Conservation (phyloP, 306 rosid species). For the Fagus crenata region DNA sequence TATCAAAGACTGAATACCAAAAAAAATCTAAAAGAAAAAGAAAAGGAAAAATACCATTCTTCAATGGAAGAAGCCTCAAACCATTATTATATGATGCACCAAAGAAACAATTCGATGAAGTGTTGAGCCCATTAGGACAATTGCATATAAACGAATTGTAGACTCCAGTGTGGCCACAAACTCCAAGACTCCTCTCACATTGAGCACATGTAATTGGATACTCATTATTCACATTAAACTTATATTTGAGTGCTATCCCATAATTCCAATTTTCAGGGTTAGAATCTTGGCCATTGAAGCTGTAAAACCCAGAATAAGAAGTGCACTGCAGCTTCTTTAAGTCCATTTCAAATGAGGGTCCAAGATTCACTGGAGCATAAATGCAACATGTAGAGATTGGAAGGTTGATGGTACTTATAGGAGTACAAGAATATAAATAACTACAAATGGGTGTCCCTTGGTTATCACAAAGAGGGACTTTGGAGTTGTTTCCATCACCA, state of each 20-base stretch:
- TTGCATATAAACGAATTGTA: conserved; percentile 63
- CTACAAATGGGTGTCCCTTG: conserved; percentile 62
- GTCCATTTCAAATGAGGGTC: conserved; percentile 80
- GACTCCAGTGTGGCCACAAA: conserved; percentile 53
- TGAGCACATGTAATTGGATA: conserved; percentile 60
- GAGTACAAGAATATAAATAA: conserved; percentile 58
- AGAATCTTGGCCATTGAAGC: conserved; percentile 57
- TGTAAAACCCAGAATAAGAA: conserved; percentile 78
- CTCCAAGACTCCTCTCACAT: conserved; percentile 69
- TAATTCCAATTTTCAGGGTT: conserved; percentile 84
- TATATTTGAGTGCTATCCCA: conserved; percentile 76
- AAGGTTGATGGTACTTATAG: conserved; percentile 54
- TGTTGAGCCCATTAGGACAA: conserved; percentile 76
- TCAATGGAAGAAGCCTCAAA: conserved; percentile 36
- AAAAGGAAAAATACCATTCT: conserved; percentile 37
- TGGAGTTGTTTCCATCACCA: conserved; percentile 40
- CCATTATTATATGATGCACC: conserved; percentile 42
- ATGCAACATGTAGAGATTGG: conserved; percentile 78
- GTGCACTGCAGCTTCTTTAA: conserved; percentile 72
- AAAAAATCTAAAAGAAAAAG: not conserved
- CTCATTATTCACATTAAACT: conserved; percentile 69
- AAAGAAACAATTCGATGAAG: conserved; percentile 63
- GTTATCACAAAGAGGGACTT: conserved; percentile 52
- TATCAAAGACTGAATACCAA: not conserved
- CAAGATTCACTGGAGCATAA: conserved; percentile 78